Base-by-base conservation (phyloP, 495 filamentous ascomycete species). In the Gamarada debralockiae region DNA sequence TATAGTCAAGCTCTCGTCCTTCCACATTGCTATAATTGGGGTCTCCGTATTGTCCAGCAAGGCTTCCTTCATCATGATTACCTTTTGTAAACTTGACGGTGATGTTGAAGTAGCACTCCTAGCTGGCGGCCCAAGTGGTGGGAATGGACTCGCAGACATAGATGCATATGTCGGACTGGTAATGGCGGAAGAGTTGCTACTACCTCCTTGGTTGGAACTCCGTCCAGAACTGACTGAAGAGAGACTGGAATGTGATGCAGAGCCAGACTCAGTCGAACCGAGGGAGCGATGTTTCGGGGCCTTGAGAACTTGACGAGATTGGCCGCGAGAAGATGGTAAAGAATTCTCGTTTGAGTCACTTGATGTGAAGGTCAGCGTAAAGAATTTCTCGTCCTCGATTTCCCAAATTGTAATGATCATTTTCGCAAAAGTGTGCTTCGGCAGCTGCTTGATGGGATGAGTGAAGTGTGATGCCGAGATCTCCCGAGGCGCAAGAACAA, bases 21-120 rank as follows among this genome's bases (percentile, higher is more conserved):
- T 78, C 85, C 84, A 89, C 79, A 87, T 80, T 13, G 82, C 80
- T 21, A 87, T 71, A 15, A 86, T 79, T 8, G 85, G 84, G 39
- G 84, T 77, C 47, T 81, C 75, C 42, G 84, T 84, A 33, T 76
- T 78, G 56, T 89, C 82, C 5, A 89, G 67, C 23, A 89, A 74
- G 10, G 82, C 82, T 68, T 88, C 85, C 59, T 87, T 87, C 72
- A 89, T 77, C 43, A 79, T 68, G 24, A 72, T 77, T 36, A 85
- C 70, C 61, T 87, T 89, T 57, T 85, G 78, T 14, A 85, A 66
- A 1, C 78, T 69, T 6, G 82, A 79, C 14, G 83, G 81, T 17
- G 77, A 63, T 43, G 72, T 72, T 4, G 78, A 70, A 7, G 70
- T 59, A 15, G 73, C 64, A 3, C 71, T 64, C 33, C 67, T 69